Conservation (phyloP, 805 yeast genomes). For the Millerago galiae region DNA sequence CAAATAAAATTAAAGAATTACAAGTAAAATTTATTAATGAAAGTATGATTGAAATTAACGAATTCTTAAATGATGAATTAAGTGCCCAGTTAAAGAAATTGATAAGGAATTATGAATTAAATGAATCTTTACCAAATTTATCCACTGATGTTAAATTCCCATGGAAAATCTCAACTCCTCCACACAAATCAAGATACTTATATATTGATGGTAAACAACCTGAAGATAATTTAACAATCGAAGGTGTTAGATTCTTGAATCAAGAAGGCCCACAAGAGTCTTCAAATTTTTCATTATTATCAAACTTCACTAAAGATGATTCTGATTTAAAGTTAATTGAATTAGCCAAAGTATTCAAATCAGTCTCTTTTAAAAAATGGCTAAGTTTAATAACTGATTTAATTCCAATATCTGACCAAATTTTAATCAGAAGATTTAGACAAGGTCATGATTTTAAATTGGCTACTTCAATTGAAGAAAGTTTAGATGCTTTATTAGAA, state of each 20-base stretch:
- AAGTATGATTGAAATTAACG: conserved; percentile 60
- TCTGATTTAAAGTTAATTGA: conserved; percentile 41
- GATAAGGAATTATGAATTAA: conserved; percentile 55
- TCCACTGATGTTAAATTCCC: conserved; percentile 55
- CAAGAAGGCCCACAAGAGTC: conserved; percentile 40
- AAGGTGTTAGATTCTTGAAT: conserved; percentile 28
- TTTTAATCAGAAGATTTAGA: conserved; percentile 78
- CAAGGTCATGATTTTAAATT: conserved; percentile 93
- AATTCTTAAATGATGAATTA: conserved; percentile 53
- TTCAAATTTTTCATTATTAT: conserved; percentile 45
- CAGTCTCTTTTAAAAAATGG: conserved; percentile 65
- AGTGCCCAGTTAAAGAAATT: conserved; percentile 39
- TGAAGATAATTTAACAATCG: conserved; percentile 24
- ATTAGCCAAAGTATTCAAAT: conserved; percentile 52
- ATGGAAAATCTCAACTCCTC: conserved; percentile 90
- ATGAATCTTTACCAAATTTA: conserved; percentile 49
- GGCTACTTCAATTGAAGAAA: conserved; percentile 58
- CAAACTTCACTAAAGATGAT: conserved; percentile 15
- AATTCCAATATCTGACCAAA: conserved; percentile 55
- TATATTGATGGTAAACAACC: conserved; percentile 64
- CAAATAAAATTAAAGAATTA: conserved; percentile 34
- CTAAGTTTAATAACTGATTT: conserved; percentile 55
- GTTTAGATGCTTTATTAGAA: conserved; percentile 48
- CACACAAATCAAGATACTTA: conserved; percentile 84
- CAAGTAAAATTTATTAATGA: conserved; percentile 53